These are phyloP conservation scores for Pharnaceum exiguum DNA, from an alignment of 148 eudicot genomes.

Conservation along the genomic window DNA sequence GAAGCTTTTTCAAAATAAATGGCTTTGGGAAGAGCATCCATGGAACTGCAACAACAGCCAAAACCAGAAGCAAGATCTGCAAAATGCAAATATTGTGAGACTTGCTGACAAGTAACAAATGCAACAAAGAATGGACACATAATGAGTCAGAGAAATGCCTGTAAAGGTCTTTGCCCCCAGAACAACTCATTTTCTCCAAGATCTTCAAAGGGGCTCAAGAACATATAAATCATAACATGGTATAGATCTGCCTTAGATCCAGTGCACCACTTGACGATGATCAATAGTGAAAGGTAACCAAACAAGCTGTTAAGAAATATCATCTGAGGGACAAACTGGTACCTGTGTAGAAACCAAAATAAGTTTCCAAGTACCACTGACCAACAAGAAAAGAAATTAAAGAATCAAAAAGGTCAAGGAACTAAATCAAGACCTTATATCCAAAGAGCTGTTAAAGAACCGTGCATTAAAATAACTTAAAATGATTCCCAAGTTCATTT, in stretches of 20 bases:
- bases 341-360: constrained; percentile 43
- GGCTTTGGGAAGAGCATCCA: constrained; percentile 99
- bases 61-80: constrained; percentile 78
- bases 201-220: constrained; percentile 90
- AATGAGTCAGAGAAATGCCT: constrained; percentile 45
- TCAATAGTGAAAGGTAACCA: constrained; percentile 94
- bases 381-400: constrained; percentile 1
- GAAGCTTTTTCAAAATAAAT: constrained; percentile 81
- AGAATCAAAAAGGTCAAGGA: constrained; percentile 6
- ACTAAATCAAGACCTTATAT: constrained; percentile 55
- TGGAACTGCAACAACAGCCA: constrained; percentile 94
- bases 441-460: constrained; percentile 70
- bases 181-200: constrained; percentile 94
- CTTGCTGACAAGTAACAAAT: not conserved
- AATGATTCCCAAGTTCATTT: constrained; percentile 94
- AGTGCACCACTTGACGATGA: constrained; percentile 89
- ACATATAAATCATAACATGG: constrained; percentile 99
- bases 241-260: constrained; percentile 98
- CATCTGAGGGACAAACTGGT: constrained; percentile 94
- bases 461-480: constrained; percentile 92
- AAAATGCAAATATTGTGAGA: constrained; percentile 12
- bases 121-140: not conserved
- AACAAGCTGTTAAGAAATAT: constrained; percentile 98
- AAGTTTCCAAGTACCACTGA: constrained; percentile 10
- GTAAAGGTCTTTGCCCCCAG: constrained; percentile 89